phyloP scores from a whole-genome alignment of 2,329 filamentous ascomycete genomes.

The Colletotrichum siamense region DNA sequence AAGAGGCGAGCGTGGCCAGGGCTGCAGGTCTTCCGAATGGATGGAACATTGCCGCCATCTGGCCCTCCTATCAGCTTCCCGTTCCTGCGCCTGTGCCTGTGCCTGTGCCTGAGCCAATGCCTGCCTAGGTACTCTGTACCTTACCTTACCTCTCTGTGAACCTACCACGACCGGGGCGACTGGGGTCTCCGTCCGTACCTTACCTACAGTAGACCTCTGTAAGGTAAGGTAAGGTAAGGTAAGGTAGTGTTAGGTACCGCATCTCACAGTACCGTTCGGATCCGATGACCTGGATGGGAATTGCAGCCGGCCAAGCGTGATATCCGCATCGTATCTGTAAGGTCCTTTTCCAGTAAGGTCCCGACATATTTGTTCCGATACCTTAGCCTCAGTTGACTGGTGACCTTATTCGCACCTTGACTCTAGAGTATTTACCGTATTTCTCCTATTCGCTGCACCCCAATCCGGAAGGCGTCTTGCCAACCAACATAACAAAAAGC shows the following conservation, averaged over 20 bases:
- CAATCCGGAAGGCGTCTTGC: neutral
- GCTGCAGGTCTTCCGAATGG: neutral
- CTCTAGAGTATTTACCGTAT: neutral
- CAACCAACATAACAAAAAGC: neutral
- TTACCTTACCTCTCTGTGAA: too few species aligned
- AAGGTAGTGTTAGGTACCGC: neutral
- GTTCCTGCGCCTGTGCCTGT: neutral
- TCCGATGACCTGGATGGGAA: neutral
- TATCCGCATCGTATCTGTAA: neutral
- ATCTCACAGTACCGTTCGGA: neutral
- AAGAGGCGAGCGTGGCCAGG: neutral
- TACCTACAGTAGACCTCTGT: too few species aligned
- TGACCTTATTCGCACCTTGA: neutral
- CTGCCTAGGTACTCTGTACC: neutral
- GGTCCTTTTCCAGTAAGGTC: neutral
- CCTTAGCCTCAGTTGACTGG: neutral
- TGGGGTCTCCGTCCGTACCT: too few species aligned
- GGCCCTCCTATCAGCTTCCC: neutral
- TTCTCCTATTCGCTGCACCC: neutral
- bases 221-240: too few species aligned
- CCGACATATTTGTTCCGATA: neutral
- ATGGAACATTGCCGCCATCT: neutral
- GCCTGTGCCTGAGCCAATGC: neutral
- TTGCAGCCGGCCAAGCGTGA: neutral
- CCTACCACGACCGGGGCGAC: too few species aligned